Evolutionary conservation across 371 early-diverging fungal genomes (phyloP).

Genomic region (Chytridium lagenaria): DNA sequence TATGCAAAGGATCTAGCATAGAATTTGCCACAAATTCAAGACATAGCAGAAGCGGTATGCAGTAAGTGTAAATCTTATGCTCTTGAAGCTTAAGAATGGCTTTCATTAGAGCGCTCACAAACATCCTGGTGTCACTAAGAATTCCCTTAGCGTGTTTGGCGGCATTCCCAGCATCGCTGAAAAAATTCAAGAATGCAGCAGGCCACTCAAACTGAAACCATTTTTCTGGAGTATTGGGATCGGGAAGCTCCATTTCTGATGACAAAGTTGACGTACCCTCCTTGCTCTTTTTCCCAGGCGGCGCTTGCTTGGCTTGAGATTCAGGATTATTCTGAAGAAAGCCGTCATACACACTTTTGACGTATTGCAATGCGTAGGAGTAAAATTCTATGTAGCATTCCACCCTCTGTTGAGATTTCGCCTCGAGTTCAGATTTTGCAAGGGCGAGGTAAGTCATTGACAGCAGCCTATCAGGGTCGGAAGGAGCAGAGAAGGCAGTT

Average conservation of each 20-base stretch:
- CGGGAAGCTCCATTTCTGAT: neutral
- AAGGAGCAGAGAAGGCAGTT: neutral
- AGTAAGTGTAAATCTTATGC: neutral
- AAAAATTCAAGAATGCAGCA: neutral
- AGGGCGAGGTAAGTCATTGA: neutral
- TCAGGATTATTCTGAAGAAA: neutral
- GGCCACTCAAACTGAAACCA: slow-evolving; percentile 12
- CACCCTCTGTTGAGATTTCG: neutral
- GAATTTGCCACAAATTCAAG: neutral
- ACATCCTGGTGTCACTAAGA: neutral
- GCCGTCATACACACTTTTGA: neutral
- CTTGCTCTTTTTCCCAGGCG: neutral
- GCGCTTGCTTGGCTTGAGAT: neutral
- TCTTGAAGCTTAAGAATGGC: neutral
- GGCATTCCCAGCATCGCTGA: neutral
- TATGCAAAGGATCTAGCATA: neutral
- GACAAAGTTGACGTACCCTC: neutral
- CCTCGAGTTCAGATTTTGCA: neutral
- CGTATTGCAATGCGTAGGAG: neutral
- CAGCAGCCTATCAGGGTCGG: neutral
- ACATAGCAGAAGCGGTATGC: neutral
- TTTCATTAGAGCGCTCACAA: neutral
- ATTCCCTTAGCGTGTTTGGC: neutral
- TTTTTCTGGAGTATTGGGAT: neutral
- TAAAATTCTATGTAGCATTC: neutral